Base-by-base conservation (phyloP, 1,139 yeast genomes). In the Debaryomyces sp. region DNA sequence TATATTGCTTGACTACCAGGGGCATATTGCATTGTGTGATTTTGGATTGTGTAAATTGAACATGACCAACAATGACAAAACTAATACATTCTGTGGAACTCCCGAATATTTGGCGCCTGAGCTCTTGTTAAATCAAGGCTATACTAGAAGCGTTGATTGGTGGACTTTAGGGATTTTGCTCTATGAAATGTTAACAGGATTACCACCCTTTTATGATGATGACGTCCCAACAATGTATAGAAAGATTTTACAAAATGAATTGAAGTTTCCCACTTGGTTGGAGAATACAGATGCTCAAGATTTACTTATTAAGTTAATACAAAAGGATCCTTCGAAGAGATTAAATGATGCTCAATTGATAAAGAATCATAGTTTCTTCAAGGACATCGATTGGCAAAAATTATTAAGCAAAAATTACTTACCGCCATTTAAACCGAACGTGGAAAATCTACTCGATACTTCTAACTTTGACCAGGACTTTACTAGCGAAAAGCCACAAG, bases 51-150 rank as follows among this genome's bases (percentile, higher is more conserved):
- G 98, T 72, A 94, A 94, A 69, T 80, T 94, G 58, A 90, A 94
- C 73, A 94, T 94, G 98, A 83, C 84, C 55, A 84, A 84, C 61
- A 83, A 86, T 53, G 96, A 89, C 60, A 89, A 89, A 66, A 94
- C 99, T 2, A 88, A 87, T 61, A 94, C 99, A 0, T 92, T 92
- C 63, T 92, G 98, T 70, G 98, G 98, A 42, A 92, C 98, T 0
- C 97, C 97, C 0, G 97, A 92, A 54, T 94, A 94, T 68, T 76
- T 94, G 57, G 98, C 98, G 1, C 99, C 99, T 0, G 99, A 94
- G 67, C 80, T 94, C 50, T 73, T 94, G 50, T 75, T 92, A 54
- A 96, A 94, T 54, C 91, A 89, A 65, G 98, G 98, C 2, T 94
- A 94, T 68, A 91, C 98, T 6, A 83, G 96, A 66, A 86, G 89